Evolutionary conservation across 2,329 filamentous ascomycete genomes (phyloP), one percentile per base, ranked within the genome.

Genomic region (Neophaeococcomyces mojaviensis): DNA sequence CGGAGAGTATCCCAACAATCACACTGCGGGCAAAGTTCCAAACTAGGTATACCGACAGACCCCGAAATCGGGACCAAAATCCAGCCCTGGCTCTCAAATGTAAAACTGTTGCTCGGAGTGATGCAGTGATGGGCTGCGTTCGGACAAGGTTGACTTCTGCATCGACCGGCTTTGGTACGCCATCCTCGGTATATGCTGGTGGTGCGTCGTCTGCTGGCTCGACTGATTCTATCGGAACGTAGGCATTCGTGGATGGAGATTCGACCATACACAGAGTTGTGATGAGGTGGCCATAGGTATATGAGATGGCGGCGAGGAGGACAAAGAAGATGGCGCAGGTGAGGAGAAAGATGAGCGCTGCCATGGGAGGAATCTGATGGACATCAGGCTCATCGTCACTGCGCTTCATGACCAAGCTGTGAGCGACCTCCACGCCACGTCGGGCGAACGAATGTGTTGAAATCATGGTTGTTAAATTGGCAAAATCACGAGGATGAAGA

Each of bases 1-100:
- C 57, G 15, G 65, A 53, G 56, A 84, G 59, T 52, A 78, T 58
- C 45, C 63, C 63, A 44, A 69, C 59, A 31, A 79, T 49, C 35
- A 69, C 28, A 19, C 54, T 46, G 8, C 74, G 61, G 46, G 69
- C 64, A 4, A 78, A 8, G 43, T 62, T 63, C 60, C 73, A 77
- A 47, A 68, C 61, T 31, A 77, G 18, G 55, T 68, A 71, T 53
- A 76, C 66, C 35, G 61, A 58, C 49, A 87, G 60, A 46, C 87
- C 88, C 51, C 86, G 83, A 74, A 87, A 84, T 58, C 77, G 73
- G 48, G 83, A 76, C 49, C 69, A 69, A 65, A 75, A 76, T 51
- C 88, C 86, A 49, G 74, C 81, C 53, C 78, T 68, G 38, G 76
- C 68, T 53, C 72, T 71, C 36, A 96, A 73, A 50, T 83, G 81